phyloP scores from a whole-genome alignment of 352 stramenopile species.

The Hyaloperonospora brassicae region DNA sequence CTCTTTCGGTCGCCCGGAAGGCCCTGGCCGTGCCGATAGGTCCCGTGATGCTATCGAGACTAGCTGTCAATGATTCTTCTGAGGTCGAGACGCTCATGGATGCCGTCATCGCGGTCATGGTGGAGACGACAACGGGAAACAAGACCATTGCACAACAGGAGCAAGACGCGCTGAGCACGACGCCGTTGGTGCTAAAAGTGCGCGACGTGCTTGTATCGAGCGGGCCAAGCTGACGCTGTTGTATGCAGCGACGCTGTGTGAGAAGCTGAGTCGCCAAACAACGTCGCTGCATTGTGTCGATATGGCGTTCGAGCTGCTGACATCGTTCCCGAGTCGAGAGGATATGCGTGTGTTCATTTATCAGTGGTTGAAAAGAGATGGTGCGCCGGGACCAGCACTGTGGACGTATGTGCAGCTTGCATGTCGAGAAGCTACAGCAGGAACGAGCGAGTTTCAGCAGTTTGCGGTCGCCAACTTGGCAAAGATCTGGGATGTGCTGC shows the following conservation, averaged over 20 bases:
- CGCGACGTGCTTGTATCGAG: slow-evolving; percentile 18
- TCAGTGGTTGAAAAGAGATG: slow-evolving; percentile 31
- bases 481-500: slow-evolving; percentile 15
- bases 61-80: slow-evolving; percentile 48
- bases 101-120: slow-evolving; percentile 25
- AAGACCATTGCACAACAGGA: slow-evolving; percentile 30
- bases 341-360: slow-evolving; percentile 38
- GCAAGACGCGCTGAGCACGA: slow-evolving; percentile 16
- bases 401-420: slow-evolving; percentile 24
- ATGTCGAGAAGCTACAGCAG: slow-evolving; percentile 5
- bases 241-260: slow-evolving; percentile 23
- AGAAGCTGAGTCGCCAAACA: slow-evolving; percentile 27
- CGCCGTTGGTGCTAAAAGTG: slow-evolving; percentile 13
- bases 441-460: slow-evolving; percentile 18
- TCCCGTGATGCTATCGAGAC: slow-evolving; percentile 30
- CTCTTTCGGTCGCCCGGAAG: slow-evolving; percentile 9
- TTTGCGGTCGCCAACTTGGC: slow-evolving; percentile 10
- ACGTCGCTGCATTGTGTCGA: slow-evolving; percentile 25
- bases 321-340: slow-evolving; percentile 10
- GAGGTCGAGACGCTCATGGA: slow-evolving; percentile 33
- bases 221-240: slow-evolving; percentile 31
- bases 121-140: slow-evolving; percentile 8
- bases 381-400: slow-evolving; percentile 13
- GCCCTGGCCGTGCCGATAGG: slow-evolving; percentile 34
- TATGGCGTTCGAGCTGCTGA: slow-evolving; percentile 16